These are phyloP conservation scores for Tephrocybe sp. DNA, from an alignment of 768 basidiomycete genomes.

Conservation along the genomic window DNA sequence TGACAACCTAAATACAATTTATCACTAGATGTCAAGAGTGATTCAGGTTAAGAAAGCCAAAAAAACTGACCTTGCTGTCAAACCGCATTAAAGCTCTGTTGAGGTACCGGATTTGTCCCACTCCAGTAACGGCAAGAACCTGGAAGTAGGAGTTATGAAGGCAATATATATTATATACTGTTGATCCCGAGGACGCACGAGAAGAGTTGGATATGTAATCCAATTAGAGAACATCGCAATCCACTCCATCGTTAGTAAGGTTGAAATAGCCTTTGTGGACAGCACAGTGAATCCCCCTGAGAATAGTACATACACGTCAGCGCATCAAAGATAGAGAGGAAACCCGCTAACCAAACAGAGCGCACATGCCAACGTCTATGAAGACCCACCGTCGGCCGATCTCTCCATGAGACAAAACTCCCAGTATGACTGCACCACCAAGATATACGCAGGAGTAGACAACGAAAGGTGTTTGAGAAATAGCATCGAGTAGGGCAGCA, in stretches of 20 bases:
- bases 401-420: slow-evolving; percentile 60
- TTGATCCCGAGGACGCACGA: slow-evolving; percentile 37
- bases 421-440: slow-evolving; percentile 53
- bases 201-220: slow-evolving; percentile 81
- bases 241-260: slow-evolving; percentile 77
- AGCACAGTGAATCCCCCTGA: slow-evolving; percentile 92
- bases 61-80: slow-evolving; percentile 71
- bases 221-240: slow-evolving; percentile 71
- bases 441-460: slow-evolving; percentile 69
- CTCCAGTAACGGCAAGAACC: slow-evolving; percentile 70
- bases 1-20: slow-evolving; percentile 63
- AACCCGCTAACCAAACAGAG: slow-evolving; percentile 62
- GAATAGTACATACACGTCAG: not conserved
- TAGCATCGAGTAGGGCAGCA: slow-evolving; percentile 61
- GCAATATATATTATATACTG: not conserved
- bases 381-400: slow-evolving; percentile 69
- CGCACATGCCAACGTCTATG: slow-evolving; percentile 87
- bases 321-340: not conserved
- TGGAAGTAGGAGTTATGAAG: slow-evolving; percentile 26
- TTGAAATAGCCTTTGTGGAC: slow-evolving; percentile 89
- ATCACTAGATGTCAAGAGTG: no score
- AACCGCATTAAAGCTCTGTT: slow-evolving; percentile 90
- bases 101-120: slow-evolving; percentile 82
- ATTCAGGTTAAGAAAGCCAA: not conserved
- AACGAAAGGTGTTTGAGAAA: slow-evolving; percentile 71